Evolutionary conservation across 2,329 filamentous ascomycete species (phyloP).

Genomic region (Teratosphaeria zuluensis): DNA sequence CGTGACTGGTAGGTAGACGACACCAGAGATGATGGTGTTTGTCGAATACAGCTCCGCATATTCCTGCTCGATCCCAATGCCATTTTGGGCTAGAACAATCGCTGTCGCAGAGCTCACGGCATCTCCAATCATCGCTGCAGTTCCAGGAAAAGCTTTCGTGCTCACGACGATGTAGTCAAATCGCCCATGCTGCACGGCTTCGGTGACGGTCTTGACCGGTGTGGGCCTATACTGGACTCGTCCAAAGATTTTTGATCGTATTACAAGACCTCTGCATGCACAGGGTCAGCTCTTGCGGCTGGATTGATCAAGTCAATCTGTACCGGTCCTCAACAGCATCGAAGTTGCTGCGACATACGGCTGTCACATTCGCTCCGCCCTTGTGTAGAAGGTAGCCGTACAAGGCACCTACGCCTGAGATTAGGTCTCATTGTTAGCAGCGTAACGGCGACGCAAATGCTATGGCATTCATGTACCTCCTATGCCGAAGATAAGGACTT

Average conservation of each 20-base stretch:
- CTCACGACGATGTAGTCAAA: conserved; percentile 41
- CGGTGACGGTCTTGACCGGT: conserved; percentile 24
- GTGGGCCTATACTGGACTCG: conserved; percentile 27
- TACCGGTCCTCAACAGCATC: conserved; percentile 26
- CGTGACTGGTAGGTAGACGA: conserved; percentile 45
- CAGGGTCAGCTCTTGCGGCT: neutral
- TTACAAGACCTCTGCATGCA: conserved; percentile 24
- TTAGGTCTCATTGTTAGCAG: too few relatives aligned
- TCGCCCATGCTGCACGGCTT: conserved; percentile 25
- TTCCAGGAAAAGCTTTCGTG: conserved; percentile 36
- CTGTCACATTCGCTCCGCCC: conserved; percentile 27
- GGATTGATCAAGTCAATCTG: neutral
- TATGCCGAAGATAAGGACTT: conserved; percentile 31
- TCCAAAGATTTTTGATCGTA: conserved; percentile 31
- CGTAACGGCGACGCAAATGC: too few relatives aligned
- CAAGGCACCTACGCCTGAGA: conserved; percentile 28
- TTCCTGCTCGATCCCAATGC: conserved; percentile 50
- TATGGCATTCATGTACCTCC: conserved; percentile 11
- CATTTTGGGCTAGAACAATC: conserved; percentile 53
- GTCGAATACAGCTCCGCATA: conserved; percentile 41
- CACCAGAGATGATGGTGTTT: conserved; percentile 46
- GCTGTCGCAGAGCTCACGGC: conserved; percentile 37
- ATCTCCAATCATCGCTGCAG: conserved; percentile 29
- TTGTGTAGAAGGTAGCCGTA: conserved; percentile 33
- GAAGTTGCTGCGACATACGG: conserved; percentile 37